Evolutionary conservation across 306 rosid genomes (phyloP).

Genomic region (Ochetophila trinervis): DNA sequence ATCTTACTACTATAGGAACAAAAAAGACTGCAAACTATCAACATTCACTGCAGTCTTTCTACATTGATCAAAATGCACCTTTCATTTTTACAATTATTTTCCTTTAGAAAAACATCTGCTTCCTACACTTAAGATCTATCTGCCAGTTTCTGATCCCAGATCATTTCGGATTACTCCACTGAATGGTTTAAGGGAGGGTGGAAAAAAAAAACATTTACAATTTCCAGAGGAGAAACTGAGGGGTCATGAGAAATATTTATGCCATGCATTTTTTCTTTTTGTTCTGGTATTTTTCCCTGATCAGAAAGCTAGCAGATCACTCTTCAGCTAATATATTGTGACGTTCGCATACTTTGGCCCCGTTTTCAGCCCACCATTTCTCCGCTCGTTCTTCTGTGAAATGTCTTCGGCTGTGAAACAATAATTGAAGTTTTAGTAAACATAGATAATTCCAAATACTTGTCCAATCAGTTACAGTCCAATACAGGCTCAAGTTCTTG

Average conservation of each 20-base stretch:
- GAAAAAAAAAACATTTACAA: slow-evolving; percentile 37
- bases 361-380: slow-evolving; percentile 91
- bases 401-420: slow-evolving; percentile 73
- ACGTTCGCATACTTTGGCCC: slow-evolving; percentile 58
- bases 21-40: not conserved
- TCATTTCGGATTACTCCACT: slow-evolving; percentile 16
- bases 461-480: slow-evolving; percentile 9
- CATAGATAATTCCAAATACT: slow-evolving; percentile 19
- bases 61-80: slow-evolving; percentile 2
- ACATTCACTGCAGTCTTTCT: slow-evolving; percentile 4
- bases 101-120: slow-evolving; percentile 2
- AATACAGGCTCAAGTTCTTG: not conserved
- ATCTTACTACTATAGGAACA: no score
- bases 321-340: slow-evolving; percentile 45
- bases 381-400: slow-evolving; percentile 80
- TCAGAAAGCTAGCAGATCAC: slow-evolving; percentile 23
- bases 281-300: not conserved
- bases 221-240: slow-evolving; percentile 31
- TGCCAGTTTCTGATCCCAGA: slow-evolving; percentile 19
- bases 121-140: slow-evolving; percentile 30
- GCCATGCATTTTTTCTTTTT: not conserved
- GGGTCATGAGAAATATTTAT: slow-evolving; percentile 18
- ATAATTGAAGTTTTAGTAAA: slow-evolving; percentile 20
- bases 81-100: slow-evolving; percentile 3
- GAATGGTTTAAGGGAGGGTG: slow-evolving; percentile 27